Percentiles rank a stretch among this genome's conserved stretches.
Evolutionary conservation across 257 asterid species (phyloP).

Genomic region (Solanum virginianum): DNA sequence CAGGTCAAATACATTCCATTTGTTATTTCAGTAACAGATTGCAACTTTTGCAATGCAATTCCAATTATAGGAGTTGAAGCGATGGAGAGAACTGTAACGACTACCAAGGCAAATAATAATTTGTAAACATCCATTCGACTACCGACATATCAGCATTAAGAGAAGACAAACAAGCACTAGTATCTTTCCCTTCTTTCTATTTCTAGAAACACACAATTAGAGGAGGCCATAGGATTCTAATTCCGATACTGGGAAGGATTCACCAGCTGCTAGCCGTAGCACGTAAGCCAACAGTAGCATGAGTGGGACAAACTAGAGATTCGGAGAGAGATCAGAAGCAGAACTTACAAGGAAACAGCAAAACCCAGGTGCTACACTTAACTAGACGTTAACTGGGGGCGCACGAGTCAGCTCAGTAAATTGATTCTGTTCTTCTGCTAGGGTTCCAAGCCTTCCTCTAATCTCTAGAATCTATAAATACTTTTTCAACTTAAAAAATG

Average conservation of each 20-base stretch:
- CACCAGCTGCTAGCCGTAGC: no score
- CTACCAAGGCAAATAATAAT: neutral
- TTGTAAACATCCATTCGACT: neutral
- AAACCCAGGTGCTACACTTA: neutral
- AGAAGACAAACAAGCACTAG: neutral
- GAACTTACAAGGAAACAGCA: neutral
- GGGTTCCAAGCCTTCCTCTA: no score
- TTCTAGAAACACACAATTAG: neutral
- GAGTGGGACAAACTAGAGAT: neutral
- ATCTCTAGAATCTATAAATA: no score
- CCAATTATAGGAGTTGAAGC: no score
- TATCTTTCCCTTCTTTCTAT: neutral
- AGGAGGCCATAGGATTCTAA: neutral
- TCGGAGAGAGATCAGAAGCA: neutral
- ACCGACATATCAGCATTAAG: neutral
- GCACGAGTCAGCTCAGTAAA: no score
- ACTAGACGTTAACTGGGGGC: neutral
- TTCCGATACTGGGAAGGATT: no score
- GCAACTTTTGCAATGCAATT: neutral
- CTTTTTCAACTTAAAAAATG: no score
- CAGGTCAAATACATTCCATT: neutral
- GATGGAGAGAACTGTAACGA: neutral
- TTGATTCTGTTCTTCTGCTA: no score
- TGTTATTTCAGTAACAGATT: neutral
- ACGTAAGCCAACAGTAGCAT: no score